A percentile compares a stretch with the other conserved stretches of the same genome.
Conservation (phyloP, 1,284 basidiomycete genomes). For the Wolfiporia cocos region DNA sequence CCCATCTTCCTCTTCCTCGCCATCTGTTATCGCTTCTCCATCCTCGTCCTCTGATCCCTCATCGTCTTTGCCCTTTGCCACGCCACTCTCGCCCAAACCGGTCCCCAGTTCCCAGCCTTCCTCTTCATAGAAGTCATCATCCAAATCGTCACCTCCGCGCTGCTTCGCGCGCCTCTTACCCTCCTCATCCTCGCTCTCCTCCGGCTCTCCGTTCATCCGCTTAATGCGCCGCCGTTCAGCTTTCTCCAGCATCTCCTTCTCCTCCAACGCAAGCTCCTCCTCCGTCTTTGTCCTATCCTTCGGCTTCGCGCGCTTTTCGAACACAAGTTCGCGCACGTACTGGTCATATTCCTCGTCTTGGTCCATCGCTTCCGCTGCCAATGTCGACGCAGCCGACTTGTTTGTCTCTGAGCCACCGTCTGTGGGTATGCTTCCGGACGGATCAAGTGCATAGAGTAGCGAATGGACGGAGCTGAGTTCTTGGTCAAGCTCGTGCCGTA, state of each 20-base stretch:
- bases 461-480: conserved; percentile 82
- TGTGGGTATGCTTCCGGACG: conserved; percentile 23
- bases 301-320: conserved; percentile 90
- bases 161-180: conserved; percentile 39
- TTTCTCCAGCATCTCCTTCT: conserved; percentile 82
- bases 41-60: conserved; percentile 28
- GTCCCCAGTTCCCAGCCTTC: conserved; percentile 42
- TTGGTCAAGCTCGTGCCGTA: conserved; percentile 86
- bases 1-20: conserved; percentile 20
- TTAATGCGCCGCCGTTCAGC: conserved; percentile 77
- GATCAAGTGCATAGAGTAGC: conserved; percentile 61
- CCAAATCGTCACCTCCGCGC: conserved; percentile 80
- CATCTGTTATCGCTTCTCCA: conserved; percentile 23
- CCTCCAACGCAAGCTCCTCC: conserved; percentile 87
- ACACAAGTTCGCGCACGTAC: conserved; percentile 88
- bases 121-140: conserved; percentile 79
- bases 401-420: neutral
- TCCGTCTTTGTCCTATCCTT: conserved; percentile 97
- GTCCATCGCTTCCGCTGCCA: conserved; percentile 17
- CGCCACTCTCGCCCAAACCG: conserved; percentile 40
- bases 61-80: conserved; percentile 44
- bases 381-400: neutral
- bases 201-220: conserved; percentile 84
- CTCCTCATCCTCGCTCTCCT: conserved; percentile 56
- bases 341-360: conserved; percentile 77